Base-by-base conservation (phyloP, 345 rosid genomes). In the Crucihimalaya himalaica region DNA sequence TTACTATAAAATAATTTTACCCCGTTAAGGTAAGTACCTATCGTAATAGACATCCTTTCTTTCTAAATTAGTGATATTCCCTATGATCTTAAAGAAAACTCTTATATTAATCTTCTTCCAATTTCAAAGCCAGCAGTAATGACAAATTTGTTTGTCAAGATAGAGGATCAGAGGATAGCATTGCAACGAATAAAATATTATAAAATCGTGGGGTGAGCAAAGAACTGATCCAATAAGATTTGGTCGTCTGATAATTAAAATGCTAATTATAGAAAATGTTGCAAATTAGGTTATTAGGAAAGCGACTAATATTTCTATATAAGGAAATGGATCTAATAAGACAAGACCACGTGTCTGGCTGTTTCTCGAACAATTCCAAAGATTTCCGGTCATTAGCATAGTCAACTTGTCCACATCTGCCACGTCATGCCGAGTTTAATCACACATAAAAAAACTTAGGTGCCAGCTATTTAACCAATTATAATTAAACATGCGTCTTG, bases 281-380 rank as follows among this genome's bases (percentile, higher is more conserved):
- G 74, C 42, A 32, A 32, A 75, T 68, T 75, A 61, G 74, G 79
- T 68, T 68, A 70, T 54, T 70, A 55, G 18, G 80, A 76, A 45
- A 76, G 66, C 80, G 57, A 70, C 75, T 54, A 76, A 70, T 76
- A 76, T 25, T 69, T 35, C 80, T 76, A 76, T 45, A 53, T 70
- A 63, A 70, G 75, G 80, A 63, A 76, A 70, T 15, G 45, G 12
- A 35, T 69, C 60, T 62, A 70, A 76, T 76, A 76, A 69, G 75
- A 76, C 75, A 70, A 76, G 64, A 54, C 71, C 80, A 76, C 80
- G 75, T 76, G 80, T 76, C 4, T 47, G 43, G 74, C 70, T 67
- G 50, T 32, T 76, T 55, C 66, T 69, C 65, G 70, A 62, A 21
- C 27, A 5, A 75, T 75, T 23, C 16, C 55, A 42, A 61, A 68